Conservation (phyloP, 768 basidiomycete genomes). For the Russula griseocarnosa region DNA sequence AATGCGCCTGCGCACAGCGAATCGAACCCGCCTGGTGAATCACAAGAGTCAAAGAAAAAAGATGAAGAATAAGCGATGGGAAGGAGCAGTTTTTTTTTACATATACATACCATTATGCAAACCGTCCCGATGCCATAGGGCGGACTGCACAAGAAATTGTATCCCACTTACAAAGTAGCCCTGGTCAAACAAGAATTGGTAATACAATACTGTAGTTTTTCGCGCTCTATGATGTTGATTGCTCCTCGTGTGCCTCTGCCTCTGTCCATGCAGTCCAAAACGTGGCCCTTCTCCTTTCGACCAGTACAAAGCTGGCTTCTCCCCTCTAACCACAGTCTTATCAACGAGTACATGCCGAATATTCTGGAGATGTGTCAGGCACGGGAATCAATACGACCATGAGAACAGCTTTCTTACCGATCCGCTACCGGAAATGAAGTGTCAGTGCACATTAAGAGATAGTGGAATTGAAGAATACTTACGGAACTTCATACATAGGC, state of each 20-base stretch:
- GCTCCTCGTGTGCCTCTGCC: constrained; percentile 46
- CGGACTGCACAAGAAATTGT: constrained; percentile 9
- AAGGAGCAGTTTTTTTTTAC: constrained; percentile 1
- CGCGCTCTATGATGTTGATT: constrained; percentile 12
- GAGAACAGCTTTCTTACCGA: constrained; percentile 48
- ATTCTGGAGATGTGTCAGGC: constrained; percentile 42
- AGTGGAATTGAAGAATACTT: constrained; percentile 38
- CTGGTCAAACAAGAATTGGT: constrained; percentile 19
- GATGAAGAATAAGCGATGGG: constrained; percentile 29
- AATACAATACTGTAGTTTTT: constrained; percentile 25
- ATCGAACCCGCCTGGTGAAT: constrained; percentile 29
- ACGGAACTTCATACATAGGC: constrained; percentile 92
- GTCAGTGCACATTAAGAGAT: constrained; percentile 6
- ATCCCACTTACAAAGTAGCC: constrained; percentile 13
- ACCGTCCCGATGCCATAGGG: constrained; percentile 9
- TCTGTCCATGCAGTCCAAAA: constrained; percentile 79
- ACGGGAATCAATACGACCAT: background rate
- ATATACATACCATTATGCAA: constrained; percentile 28
- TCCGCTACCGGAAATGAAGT: constrained; percentile 42
- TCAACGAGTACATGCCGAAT: constrained; percentile 81
- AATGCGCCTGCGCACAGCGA: constrained; percentile 31
- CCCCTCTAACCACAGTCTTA: constrained; percentile 62
- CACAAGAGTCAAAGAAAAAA: constrained; percentile 38
- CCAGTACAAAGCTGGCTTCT: constrained; percentile 70
- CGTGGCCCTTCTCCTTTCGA: constrained; percentile 55